These are phyloP conservation scores for Tylopilus sp. DNA, from an alignment of 768 basidiomycete genomes.

Conservation along the genomic window DNA sequence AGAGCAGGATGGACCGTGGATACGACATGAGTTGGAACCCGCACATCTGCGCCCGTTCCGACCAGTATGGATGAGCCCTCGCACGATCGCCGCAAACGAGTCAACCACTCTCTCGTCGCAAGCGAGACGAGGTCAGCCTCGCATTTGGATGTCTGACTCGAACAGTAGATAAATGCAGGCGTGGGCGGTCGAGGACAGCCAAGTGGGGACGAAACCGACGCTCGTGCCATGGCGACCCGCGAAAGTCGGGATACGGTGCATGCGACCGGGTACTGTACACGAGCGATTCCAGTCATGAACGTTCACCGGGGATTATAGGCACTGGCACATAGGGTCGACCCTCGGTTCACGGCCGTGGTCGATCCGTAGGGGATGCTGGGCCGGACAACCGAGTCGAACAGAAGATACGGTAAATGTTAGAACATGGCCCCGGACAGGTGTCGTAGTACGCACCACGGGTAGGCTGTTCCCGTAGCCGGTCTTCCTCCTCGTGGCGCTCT, in stretches of 20 bases:
- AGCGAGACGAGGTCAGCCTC: not conserved
- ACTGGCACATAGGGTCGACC: not conserved
- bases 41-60: too few species aligned
- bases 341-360: slow-evolving; percentile 5
- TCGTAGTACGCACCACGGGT: not conserved
- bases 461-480: slow-evolving; percentile 12
- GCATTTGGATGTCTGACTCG: not conserved
- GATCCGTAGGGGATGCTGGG: slow-evolving; percentile 4
- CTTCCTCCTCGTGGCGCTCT: slow-evolving; percentile 18
- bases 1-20: too few species aligned
- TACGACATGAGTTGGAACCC: too few species aligned
- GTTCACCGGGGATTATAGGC: not conserved
- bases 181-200: not conserved
- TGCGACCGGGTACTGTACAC: not conserved
- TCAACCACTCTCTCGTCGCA: not conserved
- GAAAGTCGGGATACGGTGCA: not conserved
- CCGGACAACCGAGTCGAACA: not conserved
- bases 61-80: too few species aligned
- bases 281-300: not conserved
- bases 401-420: slow-evolving; percentile 10
- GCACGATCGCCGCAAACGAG: not conserved
- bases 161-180: not conserved
- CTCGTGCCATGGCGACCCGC: slow-evolving; percentile 2
- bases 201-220: not conserved
- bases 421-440: not conserved